These are phyloP conservation scores for Skeletonema potamos DNA, from an alignment of 108 stramenopile species.

Conservation along the genomic window DNA sequence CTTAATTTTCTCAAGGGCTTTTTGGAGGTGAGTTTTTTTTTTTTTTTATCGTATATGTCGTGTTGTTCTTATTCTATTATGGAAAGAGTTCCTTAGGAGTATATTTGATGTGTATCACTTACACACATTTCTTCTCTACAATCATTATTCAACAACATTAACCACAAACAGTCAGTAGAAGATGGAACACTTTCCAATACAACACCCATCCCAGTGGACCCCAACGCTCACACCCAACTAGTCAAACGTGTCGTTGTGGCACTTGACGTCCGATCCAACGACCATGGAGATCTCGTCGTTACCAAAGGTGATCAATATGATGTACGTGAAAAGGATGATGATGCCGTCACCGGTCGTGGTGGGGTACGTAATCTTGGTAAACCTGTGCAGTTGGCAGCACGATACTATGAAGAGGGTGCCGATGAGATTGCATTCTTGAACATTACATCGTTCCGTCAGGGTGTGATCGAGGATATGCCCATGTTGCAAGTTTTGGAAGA, in stretches of 20 bases:
- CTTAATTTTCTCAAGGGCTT: conserved; percentile 86
- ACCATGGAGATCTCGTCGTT: conserved; percentile 95
- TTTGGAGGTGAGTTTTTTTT: conserved; percentile 58
- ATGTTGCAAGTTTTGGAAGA: conserved; percentile 95
- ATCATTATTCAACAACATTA: neutral
- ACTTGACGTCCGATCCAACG: conserved; percentile 96
- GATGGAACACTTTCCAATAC: conserved; percentile 65
- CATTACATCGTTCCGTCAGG: conserved; percentile 95
- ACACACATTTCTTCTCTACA: neutral
- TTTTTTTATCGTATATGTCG: neutral
- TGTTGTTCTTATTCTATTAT: neutral
- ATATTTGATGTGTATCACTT: neutral
- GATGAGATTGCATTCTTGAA: conserved; percentile 98
- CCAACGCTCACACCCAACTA: conserved; percentile 54
- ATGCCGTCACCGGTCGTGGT: conserved; percentile 68
- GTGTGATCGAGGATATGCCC: conserved; percentile 95
- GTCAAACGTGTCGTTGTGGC: conserved; percentile 93
- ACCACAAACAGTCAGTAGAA: conserved; percentile 66
- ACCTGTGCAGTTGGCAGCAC: conserved; percentile 85
- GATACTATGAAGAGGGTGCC: conserved; percentile 96
- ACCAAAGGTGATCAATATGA: conserved; percentile 99
- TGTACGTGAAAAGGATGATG: conserved; percentile 90
- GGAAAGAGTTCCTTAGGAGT: too few species aligned
- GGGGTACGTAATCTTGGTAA: conserved; percentile 98
- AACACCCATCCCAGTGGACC: conserved; percentile 48